Evolutionary conservation across 306 rosid genomes (phyloP).

Genomic region (Rubus idaeus): DNA sequence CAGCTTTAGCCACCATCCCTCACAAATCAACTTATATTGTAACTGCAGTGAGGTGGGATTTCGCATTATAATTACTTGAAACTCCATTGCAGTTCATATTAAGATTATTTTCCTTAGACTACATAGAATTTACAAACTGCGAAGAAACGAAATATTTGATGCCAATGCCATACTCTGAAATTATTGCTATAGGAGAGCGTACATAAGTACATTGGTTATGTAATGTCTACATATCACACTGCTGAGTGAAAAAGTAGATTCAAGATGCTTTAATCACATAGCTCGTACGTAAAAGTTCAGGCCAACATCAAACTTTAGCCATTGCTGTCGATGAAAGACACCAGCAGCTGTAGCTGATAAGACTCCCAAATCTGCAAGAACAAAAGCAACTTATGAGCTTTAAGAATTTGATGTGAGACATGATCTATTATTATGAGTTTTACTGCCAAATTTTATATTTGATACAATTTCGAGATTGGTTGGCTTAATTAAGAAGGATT

Average conservation of each 20-base stretch:
- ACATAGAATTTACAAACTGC: neutral
- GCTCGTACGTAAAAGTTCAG: neutral
- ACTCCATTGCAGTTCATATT: no score
- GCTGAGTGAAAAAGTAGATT: neutral
- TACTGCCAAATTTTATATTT: neutral
- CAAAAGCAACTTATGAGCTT: neutral
- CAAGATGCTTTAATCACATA: neutral
- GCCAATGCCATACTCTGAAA: neutral
- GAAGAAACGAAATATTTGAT: neutral
- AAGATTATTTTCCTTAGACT: no score
- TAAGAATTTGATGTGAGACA: neutral
- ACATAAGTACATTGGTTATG: neutral
- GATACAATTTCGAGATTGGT: neutral
- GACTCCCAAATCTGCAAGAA: slow-evolving; percentile 1
- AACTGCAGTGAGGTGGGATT: no score
- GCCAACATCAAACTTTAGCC: neutral
- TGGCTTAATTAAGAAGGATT: neutral
- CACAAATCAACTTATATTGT: no score
- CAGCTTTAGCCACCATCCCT: no score
- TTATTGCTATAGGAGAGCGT: neutral
- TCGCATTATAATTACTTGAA: no score
- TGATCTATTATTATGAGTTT: neutral
- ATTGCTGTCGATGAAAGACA: neutral
- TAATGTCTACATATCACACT: neutral
- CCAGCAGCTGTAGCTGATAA: neutral